phyloP scores from a whole-genome alignment of 116 monocot genomes.

The Zostera marina region DNA sequence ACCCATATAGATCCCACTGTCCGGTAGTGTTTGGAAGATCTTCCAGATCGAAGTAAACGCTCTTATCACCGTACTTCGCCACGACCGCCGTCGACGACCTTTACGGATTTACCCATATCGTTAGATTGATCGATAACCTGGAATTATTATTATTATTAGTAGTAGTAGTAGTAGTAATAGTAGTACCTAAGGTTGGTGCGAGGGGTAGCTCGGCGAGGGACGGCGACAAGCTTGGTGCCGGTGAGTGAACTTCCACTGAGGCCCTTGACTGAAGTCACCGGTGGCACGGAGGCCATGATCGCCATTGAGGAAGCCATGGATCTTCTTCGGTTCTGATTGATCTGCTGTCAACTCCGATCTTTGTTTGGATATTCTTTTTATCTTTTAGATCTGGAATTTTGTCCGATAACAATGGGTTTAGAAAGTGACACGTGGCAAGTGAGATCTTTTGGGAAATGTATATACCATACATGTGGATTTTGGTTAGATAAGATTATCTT shows the following conservation, averaged over 20 bases:
- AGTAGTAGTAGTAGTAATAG: no score
- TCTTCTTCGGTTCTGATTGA: background rate
- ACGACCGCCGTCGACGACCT: slow-evolving; percentile 31
- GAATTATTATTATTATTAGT: no score
- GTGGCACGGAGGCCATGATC: slow-evolving; percentile 33
- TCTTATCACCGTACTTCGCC: slow-evolving; percentile 95
- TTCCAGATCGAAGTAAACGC: slow-evolving; percentile 89
- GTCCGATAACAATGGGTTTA: background rate
- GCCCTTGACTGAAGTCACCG: slow-evolving; percentile 38
- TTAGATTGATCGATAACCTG: background rate
- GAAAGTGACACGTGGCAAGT: background rate
- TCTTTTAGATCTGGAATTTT: background rate
- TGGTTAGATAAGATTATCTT: slow-evolving; percentile 3
- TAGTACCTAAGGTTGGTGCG: slow-evolving; percentile 28
- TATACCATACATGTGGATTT: slow-evolving; percentile 4
- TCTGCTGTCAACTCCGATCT: background rate
- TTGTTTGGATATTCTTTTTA: background rate
- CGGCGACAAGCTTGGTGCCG: slow-evolving; percentile 48
- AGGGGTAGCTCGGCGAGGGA: slow-evolving; percentile 12
- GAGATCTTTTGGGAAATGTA: background rate
- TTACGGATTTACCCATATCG: no score
- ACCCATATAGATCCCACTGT: slow-evolving; percentile 94
- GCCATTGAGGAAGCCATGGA: slow-evolving; percentile 50
- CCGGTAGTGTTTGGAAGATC: slow-evolving; percentile 93
- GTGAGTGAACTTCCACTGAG: slow-evolving; percentile 54